These are phyloP conservation scores for Peronospora farinosa DNA, from an alignment of 352 stramenopile species.

Conservation along the genomic window DNA sequence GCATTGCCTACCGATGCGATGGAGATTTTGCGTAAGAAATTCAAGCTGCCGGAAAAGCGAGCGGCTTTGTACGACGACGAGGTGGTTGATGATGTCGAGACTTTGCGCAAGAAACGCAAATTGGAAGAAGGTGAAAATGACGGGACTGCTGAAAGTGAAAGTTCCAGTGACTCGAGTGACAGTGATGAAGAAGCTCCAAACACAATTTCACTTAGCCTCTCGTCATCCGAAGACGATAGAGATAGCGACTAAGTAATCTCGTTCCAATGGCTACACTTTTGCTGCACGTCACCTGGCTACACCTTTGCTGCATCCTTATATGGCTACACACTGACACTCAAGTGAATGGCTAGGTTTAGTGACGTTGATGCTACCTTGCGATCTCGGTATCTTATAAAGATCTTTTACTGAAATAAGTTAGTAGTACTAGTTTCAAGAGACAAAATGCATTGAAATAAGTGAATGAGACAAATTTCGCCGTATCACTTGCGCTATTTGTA, in stretches of 20 bases:
- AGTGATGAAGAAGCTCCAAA: slow-evolving; percentile 52
- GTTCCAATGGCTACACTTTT: slow-evolving; percentile 1
- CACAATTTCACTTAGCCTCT: slow-evolving; percentile 71
- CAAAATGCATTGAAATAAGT: neutral
- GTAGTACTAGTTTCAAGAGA: neutral
- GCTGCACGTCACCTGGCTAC: slow-evolving; percentile 6
- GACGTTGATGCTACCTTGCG: neutral
- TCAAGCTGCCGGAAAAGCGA: slow-evolving; percentile 70
- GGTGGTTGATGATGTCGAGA: slow-evolving; percentile 62
- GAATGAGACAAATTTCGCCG: no score
- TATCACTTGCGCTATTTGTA: no score
- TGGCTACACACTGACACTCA: slow-evolving; percentile 6
- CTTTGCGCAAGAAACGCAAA: slow-evolving; percentile 61
- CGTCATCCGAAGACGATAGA: slow-evolving; percentile 54
- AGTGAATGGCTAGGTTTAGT: neutral
- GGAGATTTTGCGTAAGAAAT: slow-evolving; percentile 75
- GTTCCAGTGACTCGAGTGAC: slow-evolving; percentile 49
- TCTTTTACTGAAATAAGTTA: neutral
- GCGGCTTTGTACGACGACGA: slow-evolving; percentile 65
- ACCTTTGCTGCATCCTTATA: neutral
- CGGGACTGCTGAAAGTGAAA: slow-evolving; percentile 33
- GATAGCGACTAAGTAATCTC: slow-evolving; percentile 39
- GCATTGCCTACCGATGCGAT: slow-evolving; percentile 61
- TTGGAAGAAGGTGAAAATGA: slow-evolving; percentile 43
- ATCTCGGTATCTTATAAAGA: slow-evolving; percentile 1